Percentiles rank a stretch among this genome's conserved stretches.
Evolutionary conservation across 768 basidiomycete species (phyloP).

Genomic region (Crepidotus variabilis): DNA sequence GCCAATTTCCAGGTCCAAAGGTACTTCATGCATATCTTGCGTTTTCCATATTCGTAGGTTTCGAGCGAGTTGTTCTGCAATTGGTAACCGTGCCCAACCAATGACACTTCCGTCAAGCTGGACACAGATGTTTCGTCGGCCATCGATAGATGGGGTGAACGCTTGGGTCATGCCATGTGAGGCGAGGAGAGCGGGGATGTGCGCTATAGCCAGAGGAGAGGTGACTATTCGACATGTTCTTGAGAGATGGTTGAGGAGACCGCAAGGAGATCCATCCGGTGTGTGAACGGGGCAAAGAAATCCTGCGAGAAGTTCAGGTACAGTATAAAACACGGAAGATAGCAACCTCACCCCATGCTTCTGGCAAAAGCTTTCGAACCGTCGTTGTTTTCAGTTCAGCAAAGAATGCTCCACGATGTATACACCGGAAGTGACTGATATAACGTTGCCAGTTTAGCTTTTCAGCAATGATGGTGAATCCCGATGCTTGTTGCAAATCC

Average conservation of each 20-base stretch:
- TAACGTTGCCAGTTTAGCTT: constrained; percentile 99
- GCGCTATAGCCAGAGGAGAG: constrained; percentile 62
- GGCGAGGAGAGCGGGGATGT: constrained; percentile 78
- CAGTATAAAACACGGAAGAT: not conserved
- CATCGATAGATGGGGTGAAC: constrained; percentile 78
- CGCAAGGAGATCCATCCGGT: constrained; percentile 97
- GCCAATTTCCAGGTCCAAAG: constrained; percentile 93
- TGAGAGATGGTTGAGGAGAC: constrained; percentile 94
- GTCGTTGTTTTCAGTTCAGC: constrained; percentile 97
- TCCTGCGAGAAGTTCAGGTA: constrained; percentile 40
- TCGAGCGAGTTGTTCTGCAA: constrained; percentile 78
- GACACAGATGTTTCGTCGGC: constrained; percentile 76
- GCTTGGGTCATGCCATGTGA: constrained; percentile 94
- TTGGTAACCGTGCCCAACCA: constrained; percentile 80
- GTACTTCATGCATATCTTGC: constrained; percentile 74
- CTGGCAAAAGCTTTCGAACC: constrained; percentile 93
- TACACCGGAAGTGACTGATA: constrained; percentile 96
- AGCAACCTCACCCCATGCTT: constrained; percentile 82
- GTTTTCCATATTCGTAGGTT: constrained; percentile 94
- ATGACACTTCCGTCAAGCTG: constrained; percentile 96
- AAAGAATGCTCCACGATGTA: constrained; percentile 99
- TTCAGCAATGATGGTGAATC: constrained; percentile 99
- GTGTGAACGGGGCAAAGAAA: constrained; percentile 99
- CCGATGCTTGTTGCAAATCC: constrained; percentile 94
- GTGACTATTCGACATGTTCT: constrained; percentile 92